Percentiles rank a stretch among this genome's conserved stretches.
Conservation (phyloP, 1,139 yeast species). For the Ogataea hybrid region DNA sequence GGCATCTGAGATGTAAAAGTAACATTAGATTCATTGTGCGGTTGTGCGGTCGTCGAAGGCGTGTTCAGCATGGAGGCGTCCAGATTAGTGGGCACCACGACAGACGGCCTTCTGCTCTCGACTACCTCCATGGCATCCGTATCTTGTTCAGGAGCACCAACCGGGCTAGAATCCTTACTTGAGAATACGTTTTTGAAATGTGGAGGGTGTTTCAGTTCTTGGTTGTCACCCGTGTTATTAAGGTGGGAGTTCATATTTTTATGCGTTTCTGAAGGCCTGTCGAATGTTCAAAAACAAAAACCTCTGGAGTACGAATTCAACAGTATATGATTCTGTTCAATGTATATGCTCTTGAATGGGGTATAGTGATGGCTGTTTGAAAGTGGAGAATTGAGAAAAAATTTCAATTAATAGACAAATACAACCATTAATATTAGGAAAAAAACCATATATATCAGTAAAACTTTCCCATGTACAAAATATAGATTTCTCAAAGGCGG, state of each 20-base stretch:
- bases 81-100: constrained; percentile 23
- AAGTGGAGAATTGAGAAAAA: constrained; percentile 6
- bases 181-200: constrained; percentile 29
- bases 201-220: constrained; percentile 28
- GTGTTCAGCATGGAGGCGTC: constrained; percentile 17
- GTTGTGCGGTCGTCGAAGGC: constrained; percentile 11
- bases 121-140: constrained; percentile 21
- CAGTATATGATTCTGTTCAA: not conserved
- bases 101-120: constrained; percentile 30
- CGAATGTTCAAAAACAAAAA: not conserved
- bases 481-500: constrained; percentile 3
- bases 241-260: constrained; percentile 32
- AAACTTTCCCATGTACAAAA: constrained; percentile 4
- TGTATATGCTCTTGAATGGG: not conserved
- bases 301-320: not conserved
- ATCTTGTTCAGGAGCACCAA: constrained; percentile 10
- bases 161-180: constrained; percentile 10
- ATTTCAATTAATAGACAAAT: constrained; percentile 7
- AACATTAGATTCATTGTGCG: constrained; percentile 11
- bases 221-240: constrained; percentile 31
- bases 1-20: constrained; percentile 13
- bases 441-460: constrained; percentile 3
- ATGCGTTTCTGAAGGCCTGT: not conserved
- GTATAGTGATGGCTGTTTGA: not conserved
- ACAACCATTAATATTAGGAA: constrained; percentile 5